These are phyloP conservation scores for Penicillium daleae DNA, from an alignment of 495 filamentous ascomycete genomes.

Conservation along the genomic window DNA sequence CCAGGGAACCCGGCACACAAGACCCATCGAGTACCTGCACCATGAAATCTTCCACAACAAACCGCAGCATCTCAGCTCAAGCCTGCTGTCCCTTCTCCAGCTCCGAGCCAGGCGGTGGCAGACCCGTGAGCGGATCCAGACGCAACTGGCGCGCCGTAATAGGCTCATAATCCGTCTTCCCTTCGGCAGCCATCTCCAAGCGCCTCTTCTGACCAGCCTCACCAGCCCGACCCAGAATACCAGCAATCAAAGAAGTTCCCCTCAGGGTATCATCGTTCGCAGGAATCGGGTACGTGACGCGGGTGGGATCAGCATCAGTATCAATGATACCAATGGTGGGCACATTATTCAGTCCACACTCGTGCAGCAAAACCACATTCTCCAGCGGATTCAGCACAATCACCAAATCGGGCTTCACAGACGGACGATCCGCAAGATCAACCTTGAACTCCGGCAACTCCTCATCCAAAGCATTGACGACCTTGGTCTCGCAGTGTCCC, in stretches of 20 bases:
- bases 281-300: constrained; percentile 96
- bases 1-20: constrained; percentile 32
- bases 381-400: constrained; percentile 91
- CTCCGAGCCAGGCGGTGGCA: constrained; percentile 21
- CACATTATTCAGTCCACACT: constrained; percentile 84
- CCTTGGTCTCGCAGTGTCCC: constrained; percentile 62
- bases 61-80: neutral
- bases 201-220: constrained; percentile 72
- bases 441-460: constrained; percentile 65
- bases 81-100: constrained; percentile 20
- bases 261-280: constrained; percentile 96
- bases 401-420: constrained; percentile 85
- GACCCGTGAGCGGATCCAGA: constrained; percentile 35
- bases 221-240: constrained; percentile 82
- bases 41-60: constrained; percentile 1
- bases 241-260: constrained; percentile 77
- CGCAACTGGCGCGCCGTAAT: constrained; percentile 37
- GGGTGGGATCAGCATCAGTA: constrained; percentile 88
- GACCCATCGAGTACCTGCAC: constrained; percentile 12
- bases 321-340: constrained; percentile 95
- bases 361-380: constrained; percentile 86
- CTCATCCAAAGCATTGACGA: constrained; percentile 72
- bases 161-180: constrained; percentile 60
- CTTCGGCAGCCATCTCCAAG: constrained; percentile 59
- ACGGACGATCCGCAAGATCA: constrained; percentile 61